phyloP scores from a whole-genome alignment of 495 filamentous ascomycete species.

The Tetracladium setigerum region DNA sequence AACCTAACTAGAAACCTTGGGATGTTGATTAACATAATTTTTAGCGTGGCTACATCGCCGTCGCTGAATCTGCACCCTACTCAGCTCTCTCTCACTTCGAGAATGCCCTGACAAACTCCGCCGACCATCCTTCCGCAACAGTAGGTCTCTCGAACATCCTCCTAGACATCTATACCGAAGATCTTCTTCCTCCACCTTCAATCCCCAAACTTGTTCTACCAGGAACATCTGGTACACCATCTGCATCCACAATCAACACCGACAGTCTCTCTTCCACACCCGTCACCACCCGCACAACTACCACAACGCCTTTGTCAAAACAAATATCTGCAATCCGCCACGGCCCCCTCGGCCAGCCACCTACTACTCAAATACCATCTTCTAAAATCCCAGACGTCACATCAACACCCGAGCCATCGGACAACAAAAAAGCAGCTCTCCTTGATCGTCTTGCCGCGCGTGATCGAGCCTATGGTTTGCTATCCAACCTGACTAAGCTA shows the following conservation, averaged over 20 bases:
- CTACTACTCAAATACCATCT: neutral
- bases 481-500: conserved; percentile 73
- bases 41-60: conserved; percentile 60
- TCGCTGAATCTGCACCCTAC: conserved; percentile 53
- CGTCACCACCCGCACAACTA: neutral
- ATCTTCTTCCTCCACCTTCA: conserved; percentile 38
- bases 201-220: conserved; percentile 16
- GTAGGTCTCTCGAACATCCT: conserved; percentile 78
- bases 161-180: conserved; percentile 74
- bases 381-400: neutral
- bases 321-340: conserved; percentile 1
- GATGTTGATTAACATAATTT: conserved; percentile 25
- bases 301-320: neutral
- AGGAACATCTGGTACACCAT: conserved; percentile 2
- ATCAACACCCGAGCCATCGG: neutral
- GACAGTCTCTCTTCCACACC: neutral
- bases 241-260: conserved; percentile 6
- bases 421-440: conserved; percentile 32
- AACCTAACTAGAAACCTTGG: neutral
- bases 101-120: conserved; percentile 62
- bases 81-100: conserved; percentile 70
- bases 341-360: conserved; percentile 15
- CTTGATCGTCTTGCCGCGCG: conserved; percentile 74
- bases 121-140: conserved; percentile 72
- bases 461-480: conserved; percentile 77